phyloP scores from a whole-genome alignment of 2,329 filamentous ascomycete species.

The Trichoderma sp. region DNA sequence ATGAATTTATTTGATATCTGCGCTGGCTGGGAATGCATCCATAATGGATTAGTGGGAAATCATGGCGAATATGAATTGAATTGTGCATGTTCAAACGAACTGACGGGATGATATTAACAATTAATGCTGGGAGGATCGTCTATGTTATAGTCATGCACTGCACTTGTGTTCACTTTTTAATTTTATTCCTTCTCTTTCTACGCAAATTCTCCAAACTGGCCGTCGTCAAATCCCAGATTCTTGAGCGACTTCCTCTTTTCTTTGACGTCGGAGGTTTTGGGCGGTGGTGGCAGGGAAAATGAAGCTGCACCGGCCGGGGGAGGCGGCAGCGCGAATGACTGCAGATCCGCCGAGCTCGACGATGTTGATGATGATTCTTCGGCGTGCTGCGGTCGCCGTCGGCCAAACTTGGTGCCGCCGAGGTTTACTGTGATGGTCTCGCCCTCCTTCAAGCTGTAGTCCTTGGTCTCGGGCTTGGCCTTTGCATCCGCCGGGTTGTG shows the following conservation, averaged over 20 bases:
- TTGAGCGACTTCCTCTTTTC: constrained; percentile 55
- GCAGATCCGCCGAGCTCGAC: constrained; percentile 34
- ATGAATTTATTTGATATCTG: not conserved
- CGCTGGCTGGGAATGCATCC: not conserved
- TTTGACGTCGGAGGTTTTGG: constrained; percentile 59
- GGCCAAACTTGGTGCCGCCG: constrained; percentile 51
- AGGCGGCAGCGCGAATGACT: constrained; percentile 70
- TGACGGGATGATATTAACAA: constrained; percentile 4
- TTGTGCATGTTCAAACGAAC: not conserved
- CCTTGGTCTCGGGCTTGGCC: constrained; percentile 46
- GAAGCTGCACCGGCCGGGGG: constrained; percentile 48
- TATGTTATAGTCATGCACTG: constrained; percentile 14
- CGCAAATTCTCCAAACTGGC: constrained; percentile 81
- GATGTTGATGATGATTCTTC: constrained; percentile 11
- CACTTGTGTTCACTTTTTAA: not conserved
- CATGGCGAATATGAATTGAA: not conserved
- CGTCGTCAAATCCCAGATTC: constrained; percentile 80
- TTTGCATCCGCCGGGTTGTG: constrained; percentile 36
- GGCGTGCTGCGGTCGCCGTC: constrained; percentile 41
- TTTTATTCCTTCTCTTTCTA: constrained; percentile 28
- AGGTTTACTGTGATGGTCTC: constrained; percentile 85
- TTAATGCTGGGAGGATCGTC: constrained; percentile 16
- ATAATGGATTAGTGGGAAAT: not conserved
- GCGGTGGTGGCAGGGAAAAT: constrained; percentile 63
- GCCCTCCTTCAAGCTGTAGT: constrained; percentile 84